Evolutionary conservation across 2,329 filamentous ascomycete species (phyloP).

Genomic region (Aspergillus neotritici): DNA sequence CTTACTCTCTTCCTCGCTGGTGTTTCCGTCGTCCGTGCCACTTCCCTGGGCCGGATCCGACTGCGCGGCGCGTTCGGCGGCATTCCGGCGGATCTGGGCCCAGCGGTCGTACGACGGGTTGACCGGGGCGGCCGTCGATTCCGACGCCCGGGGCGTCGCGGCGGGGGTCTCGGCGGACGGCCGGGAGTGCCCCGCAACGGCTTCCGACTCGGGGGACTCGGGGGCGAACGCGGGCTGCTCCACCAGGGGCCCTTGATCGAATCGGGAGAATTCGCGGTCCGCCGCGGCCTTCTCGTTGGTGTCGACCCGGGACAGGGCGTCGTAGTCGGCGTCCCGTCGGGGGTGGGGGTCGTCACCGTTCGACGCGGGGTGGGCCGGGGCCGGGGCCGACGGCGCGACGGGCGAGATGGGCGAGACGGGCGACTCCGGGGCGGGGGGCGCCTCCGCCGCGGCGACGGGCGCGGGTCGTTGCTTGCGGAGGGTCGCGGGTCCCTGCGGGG

Average conservation of each 20-base stretch:
- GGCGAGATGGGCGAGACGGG: conserved; percentile 16
- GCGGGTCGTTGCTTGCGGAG: conserved; percentile 32
- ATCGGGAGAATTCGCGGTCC: conserved; percentile 54
- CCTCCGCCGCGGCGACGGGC: conserved; percentile 18
- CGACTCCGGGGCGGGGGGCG: conserved; percentile 18
- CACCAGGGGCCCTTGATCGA: conserved; percentile 81
- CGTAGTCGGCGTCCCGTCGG: conserved; percentile 49
- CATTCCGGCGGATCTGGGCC: conserved; percentile 94
- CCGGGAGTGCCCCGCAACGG: conserved; percentile 10
- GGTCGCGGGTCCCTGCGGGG: conserved; percentile 20
- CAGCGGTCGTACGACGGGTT: conserved; percentile 66
- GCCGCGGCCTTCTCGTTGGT: conserved; percentile 44
- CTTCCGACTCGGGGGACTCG: conserved; percentile 28
- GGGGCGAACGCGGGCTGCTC: conserved; percentile 84
- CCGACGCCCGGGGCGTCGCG: conserved; percentile 6
- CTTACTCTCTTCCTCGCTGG: conserved; percentile 92
- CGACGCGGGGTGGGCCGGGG: conserved; percentile 6
- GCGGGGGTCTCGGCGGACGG: conserved; percentile 4
- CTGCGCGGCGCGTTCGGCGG: conserved; percentile 69
- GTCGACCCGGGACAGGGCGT: conserved; percentile 56
- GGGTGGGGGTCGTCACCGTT: conserved; percentile 33
- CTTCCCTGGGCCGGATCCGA: conserved; percentile 61
- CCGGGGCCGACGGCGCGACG: conserved; percentile 21
- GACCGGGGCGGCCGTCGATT: conserved; percentile 1
- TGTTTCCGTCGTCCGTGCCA: conserved; percentile 66